Conservation (phyloP, 768 basidiomycete species). For the Boletales sp. region DNA sequence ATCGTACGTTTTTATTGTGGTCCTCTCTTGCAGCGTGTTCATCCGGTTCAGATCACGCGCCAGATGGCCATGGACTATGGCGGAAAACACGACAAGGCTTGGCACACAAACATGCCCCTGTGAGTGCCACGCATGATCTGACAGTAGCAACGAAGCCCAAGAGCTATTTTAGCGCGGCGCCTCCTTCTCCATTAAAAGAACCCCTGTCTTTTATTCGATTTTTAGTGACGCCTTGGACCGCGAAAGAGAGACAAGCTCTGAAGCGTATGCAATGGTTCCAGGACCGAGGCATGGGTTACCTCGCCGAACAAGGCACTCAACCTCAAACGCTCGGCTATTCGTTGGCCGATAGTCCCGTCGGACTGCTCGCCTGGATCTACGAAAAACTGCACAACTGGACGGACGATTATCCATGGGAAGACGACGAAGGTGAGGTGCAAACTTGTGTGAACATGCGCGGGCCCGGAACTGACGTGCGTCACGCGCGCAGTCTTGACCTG, state of each 20-base stretch:
- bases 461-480: neutral
- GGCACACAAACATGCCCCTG: slow-evolving; percentile 49
- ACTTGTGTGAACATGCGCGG: neutral
- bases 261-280: slow-evolving; percentile 17
- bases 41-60: slow-evolving; percentile 30
- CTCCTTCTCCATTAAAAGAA: slow-evolving; percentile 19
- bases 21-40: neutral
- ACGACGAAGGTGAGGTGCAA: slow-evolving; percentile 46
- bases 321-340: slow-evolving; percentile 54
- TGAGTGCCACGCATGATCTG: slow-evolving; percentile 20
- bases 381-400: slow-evolving; percentile 49
- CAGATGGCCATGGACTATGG: slow-evolving; percentile 35
- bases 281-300: slow-evolving; percentile 29
- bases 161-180: slow-evolving; percentile 12
- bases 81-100: slow-evolving; percentile 44
- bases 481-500: slow-evolving; percentile 50
- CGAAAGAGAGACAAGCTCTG: slow-evolving; percentile 24
- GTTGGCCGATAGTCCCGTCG: slow-evolving; percentile 56
- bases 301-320: slow-evolving; percentile 34
- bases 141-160: neutral
- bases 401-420: slow-evolving; percentile 53
- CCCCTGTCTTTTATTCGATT: slow-evolving; percentile 29
- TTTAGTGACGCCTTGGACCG: slow-evolving; percentile 27
- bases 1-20: slow-evolving; percentile 22
- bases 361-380: slow-evolving; percentile 52